phyloP scores from a whole-genome alignment of 2,329 filamentous ascomycete species.

The Colletotrichum orbiculare region DNA sequence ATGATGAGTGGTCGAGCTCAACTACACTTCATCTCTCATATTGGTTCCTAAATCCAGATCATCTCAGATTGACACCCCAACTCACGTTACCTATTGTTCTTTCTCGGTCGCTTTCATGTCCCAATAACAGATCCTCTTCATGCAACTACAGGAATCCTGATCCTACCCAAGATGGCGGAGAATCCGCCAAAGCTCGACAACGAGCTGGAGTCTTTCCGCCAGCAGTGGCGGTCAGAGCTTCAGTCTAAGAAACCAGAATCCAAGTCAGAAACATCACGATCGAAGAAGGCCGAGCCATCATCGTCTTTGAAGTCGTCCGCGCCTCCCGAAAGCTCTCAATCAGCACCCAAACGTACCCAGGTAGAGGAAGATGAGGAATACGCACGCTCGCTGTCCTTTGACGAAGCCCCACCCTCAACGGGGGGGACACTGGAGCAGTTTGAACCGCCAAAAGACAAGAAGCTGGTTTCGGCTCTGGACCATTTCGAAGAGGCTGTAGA shows the following conservation, averaged over 20 bases:
- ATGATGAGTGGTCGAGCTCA: slow-evolving; percentile 32
- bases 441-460: slow-evolving; percentile 43
- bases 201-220: slow-evolving; percentile 87
- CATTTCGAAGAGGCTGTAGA: slow-evolving; percentile 94
- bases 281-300: slow-evolving; percentile 43
- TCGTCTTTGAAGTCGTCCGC: slow-evolving; percentile 34
- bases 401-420: slow-evolving; percentile 39
- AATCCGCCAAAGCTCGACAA: slow-evolving; percentile 59
- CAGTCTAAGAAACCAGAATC: slow-evolving; percentile 49
- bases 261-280: slow-evolving; percentile 13
- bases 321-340: slow-evolving; percentile 38
- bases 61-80: background rate
- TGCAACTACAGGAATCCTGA: background rate
- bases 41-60: background rate
- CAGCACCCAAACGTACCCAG: slow-evolving; percentile 25
- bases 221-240: slow-evolving; percentile 88
- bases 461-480: slow-evolving; percentile 83
- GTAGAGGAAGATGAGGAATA: slow-evolving; percentile 52
- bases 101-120: slow-evolving; percentile 2
- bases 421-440: slow-evolving; percentile 16
- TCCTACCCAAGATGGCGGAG: slow-evolving; percentile 15
- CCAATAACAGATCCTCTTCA: slow-evolving; percentile 1
- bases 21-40: slow-evolving; percentile 26
- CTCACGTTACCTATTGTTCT: too few relatives aligned
- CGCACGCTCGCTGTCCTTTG: slow-evolving; percentile 47